These are phyloP conservation scores for Torulaspora maleeae DNA, from an alignment of 805 yeast genomes.

Conservation along the genomic window DNA sequence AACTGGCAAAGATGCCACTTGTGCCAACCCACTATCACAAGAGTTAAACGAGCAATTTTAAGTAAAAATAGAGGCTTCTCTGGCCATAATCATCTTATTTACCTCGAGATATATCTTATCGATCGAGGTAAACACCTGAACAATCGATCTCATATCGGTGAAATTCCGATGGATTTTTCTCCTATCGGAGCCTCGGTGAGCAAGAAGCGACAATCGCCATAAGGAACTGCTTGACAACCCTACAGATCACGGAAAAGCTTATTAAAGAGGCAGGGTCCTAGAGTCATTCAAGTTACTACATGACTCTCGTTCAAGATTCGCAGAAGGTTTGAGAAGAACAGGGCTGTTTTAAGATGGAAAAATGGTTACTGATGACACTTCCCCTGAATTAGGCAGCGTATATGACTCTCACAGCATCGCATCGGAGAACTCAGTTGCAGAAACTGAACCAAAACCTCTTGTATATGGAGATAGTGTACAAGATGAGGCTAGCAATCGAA, in stretches of 20 bases:
- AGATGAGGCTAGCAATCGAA: not conserved
- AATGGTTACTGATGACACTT: not conserved
- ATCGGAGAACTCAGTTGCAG: slow-evolving; percentile 1
- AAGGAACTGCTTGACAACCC: not conserved
- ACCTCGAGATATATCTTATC: not conserved
- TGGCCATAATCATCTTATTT: not conserved
- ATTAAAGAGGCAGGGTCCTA: no score
- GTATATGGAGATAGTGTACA: not conserved
- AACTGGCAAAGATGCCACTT: slow-evolving; percentile 79
- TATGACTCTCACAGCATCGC: not conserved
- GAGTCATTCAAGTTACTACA: not conserved
- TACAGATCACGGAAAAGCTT: no score
- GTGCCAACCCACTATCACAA: slow-evolving; percentile 69
- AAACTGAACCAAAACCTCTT: slow-evolving; percentile 1
- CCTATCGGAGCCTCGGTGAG: not conserved
- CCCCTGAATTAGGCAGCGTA: not conserved
- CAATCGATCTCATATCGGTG: no score
- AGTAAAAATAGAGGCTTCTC: not conserved
- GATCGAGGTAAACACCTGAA: not conserved
- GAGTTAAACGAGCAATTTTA: slow-evolving; percentile 11
- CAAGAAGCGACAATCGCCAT: not conserved
- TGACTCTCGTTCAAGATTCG: not conserved
- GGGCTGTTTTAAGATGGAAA: not conserved
- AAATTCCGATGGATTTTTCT: no score
- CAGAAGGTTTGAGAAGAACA: no score